phyloP scores from a whole-genome alignment of 768 basidiomycete genomes.

The Pleurotus pulmonarius region DNA sequence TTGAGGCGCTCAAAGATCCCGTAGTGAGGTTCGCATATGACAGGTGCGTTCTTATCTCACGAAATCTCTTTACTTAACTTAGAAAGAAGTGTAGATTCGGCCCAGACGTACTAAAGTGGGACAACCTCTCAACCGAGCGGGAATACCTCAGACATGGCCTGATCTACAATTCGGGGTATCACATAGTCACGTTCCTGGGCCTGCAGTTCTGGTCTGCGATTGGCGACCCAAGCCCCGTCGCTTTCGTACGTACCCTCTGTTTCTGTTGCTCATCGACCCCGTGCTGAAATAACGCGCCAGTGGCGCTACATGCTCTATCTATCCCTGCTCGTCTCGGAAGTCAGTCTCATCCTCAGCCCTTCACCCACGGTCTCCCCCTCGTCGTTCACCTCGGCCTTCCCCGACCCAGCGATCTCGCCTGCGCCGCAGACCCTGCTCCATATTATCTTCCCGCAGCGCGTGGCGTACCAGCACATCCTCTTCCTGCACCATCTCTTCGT shows the following conservation, averaged over 20 bases:
- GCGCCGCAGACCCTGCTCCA: constrained; percentile 28
- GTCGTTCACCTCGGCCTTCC: constrained; percentile 17
- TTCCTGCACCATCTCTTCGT: constrained; percentile 78
- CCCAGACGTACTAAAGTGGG: constrained; percentile 66
- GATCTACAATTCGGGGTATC: constrained; percentile 58
- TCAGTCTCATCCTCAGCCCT: constrained; percentile 61
- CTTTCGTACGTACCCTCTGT: constrained; percentile 53
- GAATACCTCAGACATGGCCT: constrained; percentile 72
- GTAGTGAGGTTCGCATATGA: constrained; percentile 83
- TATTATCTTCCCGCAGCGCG: constrained; percentile 55
- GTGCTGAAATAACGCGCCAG: constrained; percentile 29
- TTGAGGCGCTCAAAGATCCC: constrained; percentile 77
- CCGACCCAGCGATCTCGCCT: constrained; percentile 12
- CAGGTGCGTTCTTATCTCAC: constrained; percentile 41
- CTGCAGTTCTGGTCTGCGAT: constrained; percentile 64
- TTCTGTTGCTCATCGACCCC: constrained; percentile 10
- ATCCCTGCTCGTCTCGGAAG: constrained; percentile 57
- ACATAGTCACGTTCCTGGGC: constrained; percentile 53
- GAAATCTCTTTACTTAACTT: not conserved
- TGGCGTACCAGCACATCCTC: constrained; percentile 72
- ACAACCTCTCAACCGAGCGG: constrained; percentile 57
- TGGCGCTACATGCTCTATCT: constrained; percentile 80
- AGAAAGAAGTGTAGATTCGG: constrained; percentile 57
- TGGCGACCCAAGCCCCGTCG: constrained; percentile 53
- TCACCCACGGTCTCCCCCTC: constrained; percentile 29